A percentile compares a stretch with the other conserved stretches of the same genome.
Evolutionary conservation across 192 early-diverging fungal genomes (phyloP).

Genomic region (Rhizophagus sp.): DNA sequence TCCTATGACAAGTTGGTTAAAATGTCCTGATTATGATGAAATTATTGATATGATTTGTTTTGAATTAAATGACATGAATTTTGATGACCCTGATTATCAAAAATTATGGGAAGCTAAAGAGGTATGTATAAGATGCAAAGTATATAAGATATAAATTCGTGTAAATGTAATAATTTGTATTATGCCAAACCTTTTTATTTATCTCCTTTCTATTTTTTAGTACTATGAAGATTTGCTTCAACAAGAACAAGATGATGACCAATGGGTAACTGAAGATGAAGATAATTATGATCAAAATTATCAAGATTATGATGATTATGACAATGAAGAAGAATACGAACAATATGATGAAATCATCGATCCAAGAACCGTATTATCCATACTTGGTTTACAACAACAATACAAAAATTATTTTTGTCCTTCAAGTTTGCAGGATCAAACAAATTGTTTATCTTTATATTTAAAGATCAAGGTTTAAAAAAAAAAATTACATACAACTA

Average conservation of each 20-base stretch:
- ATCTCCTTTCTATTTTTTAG: neutral
- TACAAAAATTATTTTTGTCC: neutral
- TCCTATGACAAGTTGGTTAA: neutral
- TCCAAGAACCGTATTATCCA: neutral
- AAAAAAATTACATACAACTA: too few species aligned
- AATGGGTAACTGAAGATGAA: neutral
- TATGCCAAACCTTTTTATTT: too few species aligned
- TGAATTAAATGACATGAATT: constrained; percentile 18
- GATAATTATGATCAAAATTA: too few species aligned
- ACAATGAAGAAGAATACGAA: neutral
- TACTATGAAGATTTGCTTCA: neutral
- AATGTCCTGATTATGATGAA: constrained; percentile 21
- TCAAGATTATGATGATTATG: neutral
- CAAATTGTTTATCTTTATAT: neutral
- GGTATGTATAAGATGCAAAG: neutral
- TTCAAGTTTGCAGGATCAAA: neutral
- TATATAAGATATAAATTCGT: too few species aligned
- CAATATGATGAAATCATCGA: neutral
- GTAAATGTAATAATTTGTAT: too few species aligned
- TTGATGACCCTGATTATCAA: constrained; percentile 1
- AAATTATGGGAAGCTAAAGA: neutral
- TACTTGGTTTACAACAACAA: neutral
- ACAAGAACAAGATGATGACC: constrained; percentile 4
- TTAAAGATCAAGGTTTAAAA: neutral
- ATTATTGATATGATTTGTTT: constrained; percentile 6